Base-by-base conservation (phyloP, 306 rosid genomes). In the Luffa aegyptiaca region DNA sequence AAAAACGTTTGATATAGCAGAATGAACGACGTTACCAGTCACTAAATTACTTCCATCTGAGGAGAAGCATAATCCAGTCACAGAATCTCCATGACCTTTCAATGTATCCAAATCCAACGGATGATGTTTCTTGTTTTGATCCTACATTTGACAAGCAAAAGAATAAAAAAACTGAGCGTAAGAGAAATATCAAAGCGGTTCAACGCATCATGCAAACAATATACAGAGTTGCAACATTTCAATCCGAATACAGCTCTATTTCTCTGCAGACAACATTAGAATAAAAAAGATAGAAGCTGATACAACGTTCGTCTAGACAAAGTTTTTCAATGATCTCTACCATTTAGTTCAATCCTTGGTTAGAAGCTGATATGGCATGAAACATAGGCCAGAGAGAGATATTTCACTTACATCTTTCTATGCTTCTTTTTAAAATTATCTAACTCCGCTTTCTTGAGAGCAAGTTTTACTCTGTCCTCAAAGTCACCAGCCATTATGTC, bases 41-140 rank as follows among this genome's bases (percentile, higher is more conserved):
- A 90, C 98, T 83, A 94, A 87, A 80, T 83, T 87, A 51, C 84
- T 84, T 39, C 90, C 96, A 79, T 92, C 94, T 3, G 89, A 83
- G 36, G 98, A 92, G 85, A 94, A 94, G 82, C 93, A 87, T 57
- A 92, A 57, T 64, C 97, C 93, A 5, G 92, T 88, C 21, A 94
- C 97, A 1, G 92, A 82, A 78, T 94, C 98, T 58, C 93, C 96
- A 36, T 94, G 98, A 76, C 98, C 98, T 85, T 94, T 94, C 94
- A 94, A 80, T 49, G 98, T 92, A 81, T 94, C 92, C 89, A 94
- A 83, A 89, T 94, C 98, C 88, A 94, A 86, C 0, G 94, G 94
- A 87, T 94, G 98, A 81, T 94, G 98, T 41, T 90, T 87, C 89
- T 92, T 94, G 91, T 66, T 87, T 82, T 90, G 98, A 81, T 94